phyloP scores from a whole-genome alignment of 2,329 filamentous ascomycete genomes.

The Monilinia aucupariae region DNA sequence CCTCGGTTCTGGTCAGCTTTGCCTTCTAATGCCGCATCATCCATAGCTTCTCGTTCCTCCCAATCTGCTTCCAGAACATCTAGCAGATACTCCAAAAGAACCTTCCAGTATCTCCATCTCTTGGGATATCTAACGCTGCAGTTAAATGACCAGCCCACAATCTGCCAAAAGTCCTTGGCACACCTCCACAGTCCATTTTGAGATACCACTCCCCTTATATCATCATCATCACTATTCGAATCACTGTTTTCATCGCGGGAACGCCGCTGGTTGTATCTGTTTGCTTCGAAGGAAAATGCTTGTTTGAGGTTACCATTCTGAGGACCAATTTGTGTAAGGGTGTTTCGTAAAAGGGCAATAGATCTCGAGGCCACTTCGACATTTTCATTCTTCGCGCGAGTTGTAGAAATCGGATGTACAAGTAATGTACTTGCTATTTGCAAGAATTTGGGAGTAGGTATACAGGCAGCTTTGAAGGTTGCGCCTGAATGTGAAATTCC shows the following conservation, averaged over 20 bases:
- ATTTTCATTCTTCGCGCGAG: constrained; percentile 60
- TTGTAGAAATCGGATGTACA: constrained; percentile 77
- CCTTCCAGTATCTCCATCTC: constrained; percentile 76
- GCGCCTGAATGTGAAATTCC: constrained; percentile 39
- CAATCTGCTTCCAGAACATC: constrained; percentile 72
- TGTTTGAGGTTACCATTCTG: constrained; percentile 62
- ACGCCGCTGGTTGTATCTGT: constrained; percentile 28
- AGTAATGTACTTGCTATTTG: constrained; percentile 73
- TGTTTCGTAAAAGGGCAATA: constrained; percentile 62
- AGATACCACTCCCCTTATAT: constrained; percentile 55
- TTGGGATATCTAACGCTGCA: constrained; percentile 69
- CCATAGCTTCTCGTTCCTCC: constrained; percentile 49
- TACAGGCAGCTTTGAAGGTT: constrained; percentile 44
- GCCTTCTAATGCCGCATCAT: constrained; percentile 30
- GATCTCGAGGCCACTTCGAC: constrained; percentile 58
- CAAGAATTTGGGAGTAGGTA: constrained; percentile 68
- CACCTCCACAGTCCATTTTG: constrained; percentile 64
- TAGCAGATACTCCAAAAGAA: constrained; percentile 75
- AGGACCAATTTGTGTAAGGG: constrained; percentile 61
- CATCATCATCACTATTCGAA: constrained; percentile 40
- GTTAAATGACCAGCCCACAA: constrained; percentile 88
- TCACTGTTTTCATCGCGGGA: constrained; percentile 39
- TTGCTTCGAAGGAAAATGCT: constrained; percentile 62
- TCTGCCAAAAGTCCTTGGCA: constrained; percentile 84
- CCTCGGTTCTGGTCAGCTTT: constrained; percentile 32